Conservation (phyloP, 768 basidiomycete species). For the Macrolepiota fuliginosa region DNA sequence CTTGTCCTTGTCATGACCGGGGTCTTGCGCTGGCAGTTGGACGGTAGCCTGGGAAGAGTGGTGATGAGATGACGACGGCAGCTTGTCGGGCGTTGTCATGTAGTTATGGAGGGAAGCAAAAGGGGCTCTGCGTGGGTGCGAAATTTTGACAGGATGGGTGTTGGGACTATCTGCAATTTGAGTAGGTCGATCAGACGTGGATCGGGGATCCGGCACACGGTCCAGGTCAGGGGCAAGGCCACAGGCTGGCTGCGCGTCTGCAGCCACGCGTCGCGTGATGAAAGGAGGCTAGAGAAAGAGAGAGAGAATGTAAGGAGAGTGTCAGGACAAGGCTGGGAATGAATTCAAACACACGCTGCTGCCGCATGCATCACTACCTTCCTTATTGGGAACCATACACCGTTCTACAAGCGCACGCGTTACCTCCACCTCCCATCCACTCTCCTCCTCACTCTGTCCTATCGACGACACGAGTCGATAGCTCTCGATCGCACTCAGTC, state of each 20-base stretch:
- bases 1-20: background rate
- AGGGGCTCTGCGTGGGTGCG: conserved; percentile 10
- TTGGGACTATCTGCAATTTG: conserved; percentile 24
- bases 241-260: conserved; percentile 13
- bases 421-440: conserved; percentile 6
- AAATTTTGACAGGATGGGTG: conserved; percentile 15
- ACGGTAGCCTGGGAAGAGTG: background rate
- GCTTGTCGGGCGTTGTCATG: conserved; percentile 2
- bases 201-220: conserved; percentile 10
- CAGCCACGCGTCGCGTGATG: conserved; percentile 27
- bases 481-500: conserved; percentile 5
- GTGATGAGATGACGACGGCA: background rate
- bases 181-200: background rate
- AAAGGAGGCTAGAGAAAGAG: conserved; percentile 23
- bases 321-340: conserved; percentile 19
- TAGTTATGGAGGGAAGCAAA: conserved; percentile 1
- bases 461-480: background rate
- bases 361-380: background rate
- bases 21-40: background rate
- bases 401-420: background rate
- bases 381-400: conserved; percentile 4
- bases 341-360: conserved; percentile 11
- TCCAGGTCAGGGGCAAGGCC: background rate
- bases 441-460: background rate
- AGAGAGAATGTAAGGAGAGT: conserved; percentile 21